These are phyloP conservation scores for Pseudozyma sp. DNA, from an alignment of 1,284 basidiomycete genomes.

Conservation along the genomic window DNA sequence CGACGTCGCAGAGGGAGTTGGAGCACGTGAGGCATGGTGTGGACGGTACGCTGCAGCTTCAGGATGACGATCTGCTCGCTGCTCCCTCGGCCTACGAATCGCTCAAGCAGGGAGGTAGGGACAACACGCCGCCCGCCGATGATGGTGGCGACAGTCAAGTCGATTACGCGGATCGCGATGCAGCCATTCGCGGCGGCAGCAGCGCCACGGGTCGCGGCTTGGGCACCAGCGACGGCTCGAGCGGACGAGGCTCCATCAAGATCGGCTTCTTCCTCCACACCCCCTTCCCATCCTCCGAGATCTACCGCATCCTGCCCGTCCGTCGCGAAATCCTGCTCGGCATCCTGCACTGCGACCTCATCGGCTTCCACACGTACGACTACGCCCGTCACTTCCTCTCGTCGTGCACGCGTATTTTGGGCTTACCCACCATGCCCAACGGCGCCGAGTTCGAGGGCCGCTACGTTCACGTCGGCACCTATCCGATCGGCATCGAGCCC, in stretches of 20 bases:
- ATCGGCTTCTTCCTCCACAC: conserved; percentile 99
- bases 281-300: conserved; percentile 96
- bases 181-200: conserved; percentile 13
- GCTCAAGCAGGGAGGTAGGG: conserved; percentile 1
- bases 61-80: conserved; percentile 55
- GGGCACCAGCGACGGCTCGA: conserved; percentile 58
- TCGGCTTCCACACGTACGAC: conserved; percentile 95
- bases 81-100: conserved; percentile 39
- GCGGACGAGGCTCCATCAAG: conserved; percentile 62
- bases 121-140: conserved; percentile 20
- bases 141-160: conserved; percentile 21
- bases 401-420: conserved; percentile 94
- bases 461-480: conserved; percentile 95
- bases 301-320: conserved; percentile 91
- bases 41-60: conserved; percentile 59
- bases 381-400: conserved; percentile 99
- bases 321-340: conserved; percentile 95
- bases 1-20: conserved; percentile 58
- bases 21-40: conserved; percentile 63
- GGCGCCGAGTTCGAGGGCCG: conserved; percentile 93
- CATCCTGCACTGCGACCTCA: conserved; percentile 90
- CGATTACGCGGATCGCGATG: conserved; percentile 26
- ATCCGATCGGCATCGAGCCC: conserved; percentile 98
- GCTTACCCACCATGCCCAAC: conserved; percentile 96
- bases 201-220: conserved; percentile 41